Evolutionary conservation across 148 eudicot genomes (phyloP).

Genomic region (Arctostaphylos glauca): DNA sequence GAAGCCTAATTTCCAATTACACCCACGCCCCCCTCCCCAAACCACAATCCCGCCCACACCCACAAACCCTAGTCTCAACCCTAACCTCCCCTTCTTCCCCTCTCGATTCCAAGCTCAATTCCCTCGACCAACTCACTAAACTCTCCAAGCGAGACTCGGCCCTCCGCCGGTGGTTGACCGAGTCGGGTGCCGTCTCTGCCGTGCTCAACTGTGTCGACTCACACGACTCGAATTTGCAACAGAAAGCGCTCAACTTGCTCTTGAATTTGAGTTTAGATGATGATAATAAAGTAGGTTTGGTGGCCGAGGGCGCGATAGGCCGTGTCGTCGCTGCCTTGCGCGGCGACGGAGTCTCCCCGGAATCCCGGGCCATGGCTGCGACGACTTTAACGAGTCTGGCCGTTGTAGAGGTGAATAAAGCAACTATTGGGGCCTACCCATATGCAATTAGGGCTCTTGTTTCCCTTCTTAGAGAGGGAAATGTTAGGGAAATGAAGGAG

Average conservation of each 20-base stretch:
- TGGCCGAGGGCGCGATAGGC: conserved; percentile 84
- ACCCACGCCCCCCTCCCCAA: conserved; percentile 36
- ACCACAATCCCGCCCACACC: conserved; percentile 31
- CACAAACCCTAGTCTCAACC: conserved; percentile 46
- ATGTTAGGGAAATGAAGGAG: conserved; percentile 65
- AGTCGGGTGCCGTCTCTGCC: conserved; percentile 76
- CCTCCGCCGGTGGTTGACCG: conserved; percentile 53
- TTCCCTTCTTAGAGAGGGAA: conserved; percentile 47
- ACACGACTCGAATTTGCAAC: conserved; percentile 39
- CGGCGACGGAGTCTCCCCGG: conserved; percentile 33
- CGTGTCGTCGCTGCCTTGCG: conserved; percentile 46
- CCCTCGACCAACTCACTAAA: conserved; percentile 42
- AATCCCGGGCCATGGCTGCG: conserved; percentile 64
- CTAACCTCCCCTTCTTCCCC: conserved; percentile 38
- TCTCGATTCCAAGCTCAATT: conserved; percentile 24
- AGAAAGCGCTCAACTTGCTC: conserved; percentile 55
- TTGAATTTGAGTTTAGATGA: conserved; percentile 74
- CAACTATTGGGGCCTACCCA: conserved; percentile 82
- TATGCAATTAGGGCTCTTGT: conserved; percentile 56
- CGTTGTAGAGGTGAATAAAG: conserved; percentile 89
- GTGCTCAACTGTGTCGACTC: conserved; percentile 56
- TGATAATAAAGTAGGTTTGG: conserved; percentile 80
- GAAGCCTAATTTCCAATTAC: conserved; percentile 73
- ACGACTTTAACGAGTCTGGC: conserved; percentile 78
- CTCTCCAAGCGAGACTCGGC: conserved; percentile 50